Conservation (phyloP, 148 eudicot species). For the Rhododendron ferrugineum region DNA sequence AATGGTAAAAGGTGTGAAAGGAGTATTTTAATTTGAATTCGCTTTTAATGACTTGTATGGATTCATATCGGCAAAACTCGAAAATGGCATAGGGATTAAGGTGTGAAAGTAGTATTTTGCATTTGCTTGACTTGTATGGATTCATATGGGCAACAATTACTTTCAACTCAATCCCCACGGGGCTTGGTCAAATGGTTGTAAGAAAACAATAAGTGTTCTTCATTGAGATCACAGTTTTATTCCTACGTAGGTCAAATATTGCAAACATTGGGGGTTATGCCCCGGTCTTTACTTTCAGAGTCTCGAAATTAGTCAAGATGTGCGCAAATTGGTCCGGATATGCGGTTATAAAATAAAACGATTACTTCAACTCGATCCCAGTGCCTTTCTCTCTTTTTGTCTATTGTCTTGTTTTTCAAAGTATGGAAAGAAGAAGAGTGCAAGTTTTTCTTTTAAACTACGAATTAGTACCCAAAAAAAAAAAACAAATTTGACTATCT, state of each 20-base stretch:
- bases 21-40: neutral
- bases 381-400: neutral
- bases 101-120: neutral
- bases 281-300: too few species aligned
- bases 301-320: too few species aligned
- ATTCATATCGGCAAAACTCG: neutral
- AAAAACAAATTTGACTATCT: neutral
- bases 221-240: too few species aligned
- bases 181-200: too few species aligned
- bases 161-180: too few species aligned
- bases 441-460: neutral
- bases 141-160: neutral
- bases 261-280: too few species aligned
- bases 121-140: neutral
- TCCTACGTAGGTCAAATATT: too few species aligned
- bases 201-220: too few species aligned
- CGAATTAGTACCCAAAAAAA: neutral
- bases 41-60: neutral
- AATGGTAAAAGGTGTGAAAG: neutral
- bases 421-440: neutral
- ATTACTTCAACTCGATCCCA: neutral
- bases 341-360: too few species aligned
- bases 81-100: neutral
- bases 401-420: neutral
- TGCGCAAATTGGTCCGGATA: fast-evolving